phyloP scores from a whole-genome alignment of 2,329 filamentous ascomycete genomes.

The Cordyceps tenuipes region DNA sequence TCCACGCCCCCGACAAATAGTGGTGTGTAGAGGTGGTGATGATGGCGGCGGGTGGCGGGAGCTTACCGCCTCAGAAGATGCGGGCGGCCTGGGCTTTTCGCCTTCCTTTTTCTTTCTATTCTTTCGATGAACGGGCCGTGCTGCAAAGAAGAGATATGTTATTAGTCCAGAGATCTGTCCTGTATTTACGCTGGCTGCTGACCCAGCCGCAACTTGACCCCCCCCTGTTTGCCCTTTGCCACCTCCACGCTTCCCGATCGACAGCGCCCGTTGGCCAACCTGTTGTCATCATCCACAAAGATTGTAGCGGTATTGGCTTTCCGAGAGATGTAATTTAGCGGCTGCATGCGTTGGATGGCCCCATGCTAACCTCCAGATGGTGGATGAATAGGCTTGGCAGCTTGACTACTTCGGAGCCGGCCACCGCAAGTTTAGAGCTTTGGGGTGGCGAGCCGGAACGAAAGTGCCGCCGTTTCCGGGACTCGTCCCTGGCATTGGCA shows the following conservation, averaged over 20 bases:
- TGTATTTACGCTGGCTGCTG: background rate
- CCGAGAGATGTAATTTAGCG: background rate
- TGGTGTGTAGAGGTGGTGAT: background rate
- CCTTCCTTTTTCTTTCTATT: background rate
- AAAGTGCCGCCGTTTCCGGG: slow-evolving; percentile 8
- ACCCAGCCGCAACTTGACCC: background rate
- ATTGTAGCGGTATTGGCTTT: background rate
- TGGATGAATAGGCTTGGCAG: background rate
- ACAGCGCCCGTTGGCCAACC: background rate
- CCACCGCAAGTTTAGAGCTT: background rate
- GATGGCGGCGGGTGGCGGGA: slow-evolving; percentile 4
- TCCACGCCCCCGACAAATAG: background rate
- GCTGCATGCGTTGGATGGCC: background rate
- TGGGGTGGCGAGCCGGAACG: slow-evolving; percentile 3
- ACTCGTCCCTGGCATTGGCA: background rate
- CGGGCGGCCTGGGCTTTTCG: slow-evolving; percentile 1
- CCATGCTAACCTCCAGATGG: background rate
- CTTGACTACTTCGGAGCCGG: background rate
- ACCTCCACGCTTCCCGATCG: slow-evolving; percentile 6
- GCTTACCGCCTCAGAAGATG: background rate
- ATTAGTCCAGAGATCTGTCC: too few species aligned
- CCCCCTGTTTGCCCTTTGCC: slow-evolving; percentile 6
- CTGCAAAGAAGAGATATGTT: too few species aligned
- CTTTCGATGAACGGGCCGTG: background rate
- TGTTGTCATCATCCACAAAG: background rate